Percentiles rank a stretch among this genome's conserved stretches.
Evolutionary conservation across 2,329 filamentous ascomycete species (phyloP).

Genomic region (Fonsecaea nubica): DNA sequence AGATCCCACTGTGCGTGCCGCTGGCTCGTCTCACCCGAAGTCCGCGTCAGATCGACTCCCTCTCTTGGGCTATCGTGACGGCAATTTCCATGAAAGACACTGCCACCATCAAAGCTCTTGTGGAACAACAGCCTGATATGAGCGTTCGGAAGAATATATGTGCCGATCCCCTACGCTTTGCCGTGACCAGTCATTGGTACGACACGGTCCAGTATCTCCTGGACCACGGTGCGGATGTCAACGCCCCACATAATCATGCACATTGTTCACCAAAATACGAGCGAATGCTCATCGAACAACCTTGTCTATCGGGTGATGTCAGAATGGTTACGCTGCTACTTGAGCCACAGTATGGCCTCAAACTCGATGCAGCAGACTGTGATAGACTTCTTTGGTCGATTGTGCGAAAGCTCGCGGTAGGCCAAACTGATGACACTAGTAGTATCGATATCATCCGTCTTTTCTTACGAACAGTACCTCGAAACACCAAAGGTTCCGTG

Average conservation of each 20-base stretch:
- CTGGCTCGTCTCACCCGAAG: background rate
- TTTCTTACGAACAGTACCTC: background rate
- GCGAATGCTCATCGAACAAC: slow-evolving; percentile 8
- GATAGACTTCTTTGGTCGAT: background rate
- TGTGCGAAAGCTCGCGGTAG: background rate
- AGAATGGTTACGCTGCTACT: slow-evolving; percentile 14
- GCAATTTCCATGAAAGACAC: slow-evolving; percentile 9
- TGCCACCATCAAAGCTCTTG: slow-evolving; percentile 6
- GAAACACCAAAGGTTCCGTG: background rate
- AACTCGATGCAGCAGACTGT: slow-evolving; percentile 5
- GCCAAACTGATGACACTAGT: background rate
- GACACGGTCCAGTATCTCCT: slow-evolving; percentile 14
- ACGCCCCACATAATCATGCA: slow-evolving; percentile 1
- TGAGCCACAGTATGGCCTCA: slow-evolving; percentile 12
- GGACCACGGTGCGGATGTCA: slow-evolving; percentile 13
- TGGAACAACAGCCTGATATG: slow-evolving; percentile 4
- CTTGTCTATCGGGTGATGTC: slow-evolving; percentile 7
- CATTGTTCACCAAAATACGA: slow-evolving; percentile 6
- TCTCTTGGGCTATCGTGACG: slow-evolving; percentile 17
- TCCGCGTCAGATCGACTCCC: slow-evolving; percentile 2
- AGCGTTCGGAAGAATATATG: background rate
- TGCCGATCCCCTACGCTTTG: slow-evolving; percentile 18
- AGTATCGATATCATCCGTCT: background rate
- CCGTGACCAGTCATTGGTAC: background rate
- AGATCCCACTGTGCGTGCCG: background rate